Evolutionary conservation across 2,329 filamentous ascomycete genomes (phyloP).

Genomic region (Colletotrichum sp.): DNA sequence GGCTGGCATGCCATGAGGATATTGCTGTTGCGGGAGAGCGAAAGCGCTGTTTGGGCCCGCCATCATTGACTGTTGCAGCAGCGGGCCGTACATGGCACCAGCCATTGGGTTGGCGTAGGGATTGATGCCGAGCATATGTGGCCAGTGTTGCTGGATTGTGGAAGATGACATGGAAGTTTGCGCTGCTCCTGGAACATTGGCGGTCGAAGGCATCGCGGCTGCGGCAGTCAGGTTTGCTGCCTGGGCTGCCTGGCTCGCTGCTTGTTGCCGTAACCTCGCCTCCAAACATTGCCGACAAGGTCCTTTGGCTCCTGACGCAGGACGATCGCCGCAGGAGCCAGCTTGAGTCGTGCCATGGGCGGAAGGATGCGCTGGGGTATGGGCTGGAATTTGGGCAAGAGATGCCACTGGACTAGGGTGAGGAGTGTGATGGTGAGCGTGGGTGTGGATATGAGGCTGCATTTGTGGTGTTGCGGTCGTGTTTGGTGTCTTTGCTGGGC

Average conservation of each 20-base stretch:
- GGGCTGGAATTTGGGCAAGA: background rate
- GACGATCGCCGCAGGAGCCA: background rate
- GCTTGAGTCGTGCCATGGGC: background rate
- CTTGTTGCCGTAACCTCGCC: conserved; percentile 14
- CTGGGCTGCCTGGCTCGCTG: conserved; percentile 3
- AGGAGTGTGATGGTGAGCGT: background rate
- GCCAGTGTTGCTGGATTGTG: conserved; percentile 8
- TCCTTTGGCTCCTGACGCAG: background rate
- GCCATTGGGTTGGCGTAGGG: conserved; percentile 14
- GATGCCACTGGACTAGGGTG: background rate
- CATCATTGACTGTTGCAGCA: conserved; percentile 14
- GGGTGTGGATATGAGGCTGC: background rate
- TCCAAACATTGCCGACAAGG: conserved; percentile 19
- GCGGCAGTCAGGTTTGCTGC: background rate
- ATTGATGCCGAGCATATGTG: conserved; percentile 5
- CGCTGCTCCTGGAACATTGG: background rate
- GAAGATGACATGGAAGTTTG: background rate
- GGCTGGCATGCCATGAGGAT: background rate
- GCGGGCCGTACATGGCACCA: conserved; percentile 3
- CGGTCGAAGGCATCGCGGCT: background rate
- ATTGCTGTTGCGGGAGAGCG: background rate
- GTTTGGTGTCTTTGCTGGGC: background rate
- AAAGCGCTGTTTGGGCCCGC: background rate
- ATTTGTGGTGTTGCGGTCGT: background rate
- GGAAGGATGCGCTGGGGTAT: background rate